Conservation (phyloP, 495 filamentous ascomycete genomes). For the Penicillium turbatum region DNA sequence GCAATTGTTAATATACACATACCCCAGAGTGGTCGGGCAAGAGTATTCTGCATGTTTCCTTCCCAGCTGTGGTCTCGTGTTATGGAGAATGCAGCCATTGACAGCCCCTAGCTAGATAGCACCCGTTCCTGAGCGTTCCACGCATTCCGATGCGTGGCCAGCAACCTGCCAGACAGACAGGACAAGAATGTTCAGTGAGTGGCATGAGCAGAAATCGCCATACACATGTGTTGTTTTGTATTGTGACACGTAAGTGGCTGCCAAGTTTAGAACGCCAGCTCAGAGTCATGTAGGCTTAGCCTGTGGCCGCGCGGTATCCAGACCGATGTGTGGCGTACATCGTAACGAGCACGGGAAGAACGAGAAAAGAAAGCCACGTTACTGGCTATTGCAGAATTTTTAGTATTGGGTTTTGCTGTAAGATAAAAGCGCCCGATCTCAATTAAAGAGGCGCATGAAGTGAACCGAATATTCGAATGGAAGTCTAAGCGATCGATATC, state of each 20-base stretch:
- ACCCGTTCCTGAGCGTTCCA: background rate
- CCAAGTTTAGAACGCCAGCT: background rate
- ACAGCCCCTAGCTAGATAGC: background rate
- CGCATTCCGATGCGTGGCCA: constrained; percentile 9
- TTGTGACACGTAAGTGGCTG: background rate
- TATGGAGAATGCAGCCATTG: constrained; percentile 8
- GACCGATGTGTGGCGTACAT: constrained; percentile 7
- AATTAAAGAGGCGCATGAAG: background rate
- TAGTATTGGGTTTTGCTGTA: background rate
- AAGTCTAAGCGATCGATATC: constrained; percentile 2
- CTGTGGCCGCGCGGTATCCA: constrained; percentile 4
- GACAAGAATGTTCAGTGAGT: constrained; percentile 6
- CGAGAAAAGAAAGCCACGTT: too few relatives aligned
- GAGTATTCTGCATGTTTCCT: background rate
- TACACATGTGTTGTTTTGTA: background rate
- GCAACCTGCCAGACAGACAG: background rate
- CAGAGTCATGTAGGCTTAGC: constrained; percentile 1
- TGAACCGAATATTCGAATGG: background rate
- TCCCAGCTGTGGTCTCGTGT: background rate
- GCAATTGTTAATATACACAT: background rate
- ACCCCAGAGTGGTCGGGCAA: constrained; percentile 1
- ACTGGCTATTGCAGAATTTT: too few relatives aligned
- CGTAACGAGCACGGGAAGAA: background rate
- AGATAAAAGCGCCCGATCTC: background rate
- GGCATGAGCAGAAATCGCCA: background rate